phyloP scores from a whole-genome alignment of 164 flowering plant species.

The Stephania yunnanensis region DNA sequence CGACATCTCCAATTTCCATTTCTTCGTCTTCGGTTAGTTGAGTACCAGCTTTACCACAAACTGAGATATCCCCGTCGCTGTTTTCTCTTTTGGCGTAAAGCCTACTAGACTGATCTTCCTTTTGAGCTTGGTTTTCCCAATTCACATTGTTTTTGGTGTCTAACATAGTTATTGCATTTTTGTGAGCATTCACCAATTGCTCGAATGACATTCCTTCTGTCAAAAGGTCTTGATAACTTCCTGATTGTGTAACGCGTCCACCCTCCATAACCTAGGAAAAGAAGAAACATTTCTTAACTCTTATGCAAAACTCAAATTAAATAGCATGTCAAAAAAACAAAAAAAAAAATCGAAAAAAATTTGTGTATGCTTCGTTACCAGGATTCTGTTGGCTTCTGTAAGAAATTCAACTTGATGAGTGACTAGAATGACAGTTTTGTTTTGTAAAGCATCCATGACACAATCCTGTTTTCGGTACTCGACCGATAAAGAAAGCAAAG shows the following conservation, averaged over 20 bases:
- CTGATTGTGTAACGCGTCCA: conserved; percentile 63
- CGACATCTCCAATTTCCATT: too few relatives aligned
- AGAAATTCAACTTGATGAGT: conserved; percentile 97
- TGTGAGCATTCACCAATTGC: conserved; percentile 79
- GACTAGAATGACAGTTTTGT: conserved; percentile 73
- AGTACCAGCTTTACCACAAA: conserved; percentile 27
- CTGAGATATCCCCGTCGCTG: conserved; percentile 35
- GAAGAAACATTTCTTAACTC: background rate
- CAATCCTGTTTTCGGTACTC: conserved; percentile 44
- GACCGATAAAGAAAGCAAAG: background rate
- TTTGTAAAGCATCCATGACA: conserved; percentile 56
- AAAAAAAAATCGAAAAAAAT: too few relatives aligned
- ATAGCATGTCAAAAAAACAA: background rate
- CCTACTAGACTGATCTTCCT: too few relatives aligned
- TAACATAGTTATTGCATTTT: too few relatives aligned
- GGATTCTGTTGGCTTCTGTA: conserved; percentile 48
- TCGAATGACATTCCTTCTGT: conserved; percentile 62
- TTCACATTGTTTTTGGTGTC: too few relatives aligned
- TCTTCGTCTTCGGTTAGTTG: too few relatives aligned
- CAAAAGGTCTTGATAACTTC: conserved; percentile 61
- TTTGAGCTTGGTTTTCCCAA: too few relatives aligned
- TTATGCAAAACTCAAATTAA: background rate
- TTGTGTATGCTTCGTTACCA: conserved; percentile 38
- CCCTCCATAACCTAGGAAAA: conserved; percentile 56
- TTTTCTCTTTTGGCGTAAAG: too few relatives aligned